Evolutionary conservation across 176 grass and related monocot species (phyloP).

Genomic region (Musa itinerans): DNA sequence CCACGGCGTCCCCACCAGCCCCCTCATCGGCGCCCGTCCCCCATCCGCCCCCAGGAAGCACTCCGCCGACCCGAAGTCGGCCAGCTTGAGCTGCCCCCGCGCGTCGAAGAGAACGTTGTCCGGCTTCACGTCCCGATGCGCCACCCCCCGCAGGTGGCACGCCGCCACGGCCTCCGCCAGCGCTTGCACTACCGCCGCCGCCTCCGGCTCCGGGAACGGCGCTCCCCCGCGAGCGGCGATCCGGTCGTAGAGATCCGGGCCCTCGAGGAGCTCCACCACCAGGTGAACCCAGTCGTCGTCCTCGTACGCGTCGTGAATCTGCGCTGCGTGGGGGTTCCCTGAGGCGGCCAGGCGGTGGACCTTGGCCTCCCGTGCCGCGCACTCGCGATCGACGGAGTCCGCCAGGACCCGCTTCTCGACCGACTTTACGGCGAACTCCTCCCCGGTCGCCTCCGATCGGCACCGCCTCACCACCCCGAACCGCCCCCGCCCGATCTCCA

Average conservation of each 20-base stretch:
- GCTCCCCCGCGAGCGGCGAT: too few species aligned
- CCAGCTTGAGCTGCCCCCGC: slow-evolving; percentile 18
- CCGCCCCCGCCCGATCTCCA: too few species aligned
- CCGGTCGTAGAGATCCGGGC: too few species aligned
- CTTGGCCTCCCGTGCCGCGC: too few species aligned
- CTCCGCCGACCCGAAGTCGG: slow-evolving; percentile 79
- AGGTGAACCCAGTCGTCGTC: slow-evolving; percentile 51
- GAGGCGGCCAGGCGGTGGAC: slow-evolving; percentile 27
- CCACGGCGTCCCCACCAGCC: too few species aligned
- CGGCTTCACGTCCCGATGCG: slow-evolving; percentile 70
- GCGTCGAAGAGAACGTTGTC: slow-evolving; percentile 69
- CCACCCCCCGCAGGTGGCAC: slow-evolving; percentile 64
- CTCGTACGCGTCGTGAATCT: slow-evolving; percentile 63
- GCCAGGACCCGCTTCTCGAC: too few species aligned
- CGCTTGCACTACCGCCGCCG: slow-evolving; percentile 35
- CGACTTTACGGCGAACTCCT: too few species aligned
- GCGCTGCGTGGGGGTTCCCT: slow-evolving; percentile 69
- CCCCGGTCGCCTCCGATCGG: too few species aligned
- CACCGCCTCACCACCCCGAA: too few species aligned
- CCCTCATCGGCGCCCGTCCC: slow-evolving; percentile 75
- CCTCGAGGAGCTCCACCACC: slow-evolving; percentile 65
- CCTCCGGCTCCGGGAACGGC: too few species aligned
- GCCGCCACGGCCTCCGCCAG: slow-evolving; percentile 39
- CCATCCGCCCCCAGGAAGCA: slow-evolving; percentile 40
- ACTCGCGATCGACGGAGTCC: too few species aligned